These are phyloP conservation scores for Jasminum sambac DNA, from an alignment of 257 asterid genomes.

Conservation along the genomic window DNA sequence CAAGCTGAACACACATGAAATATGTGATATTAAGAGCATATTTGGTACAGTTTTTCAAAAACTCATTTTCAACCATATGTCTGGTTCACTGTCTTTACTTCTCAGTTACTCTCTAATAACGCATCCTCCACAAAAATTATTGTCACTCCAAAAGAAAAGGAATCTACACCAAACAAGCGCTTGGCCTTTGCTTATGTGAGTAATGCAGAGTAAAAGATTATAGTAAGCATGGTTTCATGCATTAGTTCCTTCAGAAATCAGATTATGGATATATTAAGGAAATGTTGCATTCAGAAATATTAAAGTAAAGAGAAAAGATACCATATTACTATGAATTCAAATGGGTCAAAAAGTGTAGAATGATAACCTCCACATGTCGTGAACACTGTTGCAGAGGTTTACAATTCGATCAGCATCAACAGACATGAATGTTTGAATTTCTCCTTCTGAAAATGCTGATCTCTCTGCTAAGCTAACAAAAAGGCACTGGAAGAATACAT, in stretches of 20 bases:
- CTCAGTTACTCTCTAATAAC: too few relatives aligned
- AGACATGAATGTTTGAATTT: conserved; percentile 98
- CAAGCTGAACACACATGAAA: conserved; percentile 54
- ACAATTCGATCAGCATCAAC: conserved; percentile 90
- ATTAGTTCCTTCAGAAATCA: neutral
- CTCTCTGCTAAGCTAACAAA: conserved; percentile 76
- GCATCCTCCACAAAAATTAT: too few relatives aligned
- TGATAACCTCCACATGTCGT: conserved; percentile 89
- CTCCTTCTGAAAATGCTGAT: conserved; percentile 95
- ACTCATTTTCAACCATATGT: too few relatives aligned
- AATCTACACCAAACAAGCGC: too few relatives aligned
- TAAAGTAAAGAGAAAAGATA: conserved; percentile 2
- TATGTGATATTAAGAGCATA: too few relatives aligned
- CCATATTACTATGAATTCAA: conserved; percentile 5
- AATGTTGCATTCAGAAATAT: conserved; percentile 1
- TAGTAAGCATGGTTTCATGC: neutral
- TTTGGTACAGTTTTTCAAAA: too few relatives aligned
- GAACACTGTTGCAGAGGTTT: conserved; percentile 89
- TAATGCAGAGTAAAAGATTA: neutral
- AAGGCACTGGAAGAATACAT: conserved; percentile 62
- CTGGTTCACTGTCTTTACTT: too few relatives aligned
- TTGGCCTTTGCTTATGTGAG: neutral
- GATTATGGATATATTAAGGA: neutral
- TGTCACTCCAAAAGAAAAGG: too few relatives aligned
- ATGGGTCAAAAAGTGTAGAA: conserved; percentile 25